Percentiles rank a stretch among this genome's conserved stretches.
These are phyloP conservation scores for Urostyla sp. DNA, from an alignment of 73 alveolate genomes.

Conservation along the genomic window DNA sequence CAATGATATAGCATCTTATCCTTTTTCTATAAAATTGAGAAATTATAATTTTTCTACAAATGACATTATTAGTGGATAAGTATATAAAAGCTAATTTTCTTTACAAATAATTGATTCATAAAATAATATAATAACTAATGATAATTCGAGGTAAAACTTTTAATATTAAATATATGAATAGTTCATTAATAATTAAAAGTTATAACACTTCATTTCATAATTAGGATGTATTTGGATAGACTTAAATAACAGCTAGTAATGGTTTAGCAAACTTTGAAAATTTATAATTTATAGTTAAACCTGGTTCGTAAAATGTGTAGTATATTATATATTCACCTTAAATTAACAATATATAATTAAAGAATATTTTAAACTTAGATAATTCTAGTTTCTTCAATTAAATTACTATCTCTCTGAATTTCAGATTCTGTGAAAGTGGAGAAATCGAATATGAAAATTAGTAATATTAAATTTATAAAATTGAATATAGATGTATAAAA, in stretches of 20 bases:
- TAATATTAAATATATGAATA: not conserved
- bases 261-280: conserved; percentile 3
- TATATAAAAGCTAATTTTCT: not conserved
- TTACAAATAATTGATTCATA: not conserved
- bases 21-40: not conserved
- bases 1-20: not conserved
- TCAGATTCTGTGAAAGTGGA: not conserved
- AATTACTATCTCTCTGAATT: not conserved
- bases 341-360: not conserved
- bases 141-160: not conserved
- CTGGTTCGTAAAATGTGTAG: not conserved
- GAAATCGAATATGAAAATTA: not conserved
- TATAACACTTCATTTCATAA: not conserved
- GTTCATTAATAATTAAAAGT: not conserved
- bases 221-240: not conserved
- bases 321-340: conserved; percentile 11
- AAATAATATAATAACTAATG: not conserved
- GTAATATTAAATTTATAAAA: not conserved
- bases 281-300: not conserved
- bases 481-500: not conserved
- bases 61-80: conserved; percentile 12
- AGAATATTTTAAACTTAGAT: not conserved
- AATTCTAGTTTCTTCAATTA: too few species aligned
- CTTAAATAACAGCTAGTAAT: not conserved
- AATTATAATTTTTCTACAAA: not conserved